Conservation (phyloP, 2,329 filamentous ascomycete genomes). For the Aspergillus latus region DNA sequence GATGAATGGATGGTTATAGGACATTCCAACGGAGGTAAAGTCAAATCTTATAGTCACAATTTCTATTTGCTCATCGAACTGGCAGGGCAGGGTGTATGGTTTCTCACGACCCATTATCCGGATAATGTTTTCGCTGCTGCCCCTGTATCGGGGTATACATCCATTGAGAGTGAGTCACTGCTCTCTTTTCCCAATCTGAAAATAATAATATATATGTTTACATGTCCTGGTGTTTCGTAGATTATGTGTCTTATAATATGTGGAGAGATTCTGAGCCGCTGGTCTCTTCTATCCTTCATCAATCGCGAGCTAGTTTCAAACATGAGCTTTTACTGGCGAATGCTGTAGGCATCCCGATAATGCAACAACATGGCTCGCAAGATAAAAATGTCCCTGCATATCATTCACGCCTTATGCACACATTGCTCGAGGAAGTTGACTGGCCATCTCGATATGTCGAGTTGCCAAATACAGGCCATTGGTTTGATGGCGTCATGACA, state of each 20-base stretch:
- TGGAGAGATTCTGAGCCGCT: constrained; percentile 57
- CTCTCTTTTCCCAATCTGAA: background rate
- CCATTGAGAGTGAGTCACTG: constrained; percentile 48
- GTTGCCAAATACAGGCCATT: constrained; percentile 51
- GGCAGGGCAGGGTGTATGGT: constrained; percentile 58
- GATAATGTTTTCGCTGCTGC: constrained; percentile 58
- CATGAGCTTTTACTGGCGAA: constrained; percentile 58
- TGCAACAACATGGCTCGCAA: constrained; percentile 57
- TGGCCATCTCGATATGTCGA: constrained; percentile 51
- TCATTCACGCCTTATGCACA: constrained; percentile 56
- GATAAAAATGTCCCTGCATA: constrained; percentile 62
- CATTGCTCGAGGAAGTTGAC: constrained; percentile 47
- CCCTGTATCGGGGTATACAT: constrained; percentile 59
- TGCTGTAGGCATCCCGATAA: constrained; percentile 51
- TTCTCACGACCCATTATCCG: constrained; percentile 55
- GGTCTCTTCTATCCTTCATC: constrained; percentile 49
- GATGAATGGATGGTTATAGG: constrained; percentile 55
- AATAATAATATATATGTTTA: no score
- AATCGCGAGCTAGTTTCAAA: constrained; percentile 53
- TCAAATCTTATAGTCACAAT: background rate
- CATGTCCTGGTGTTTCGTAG: constrained; percentile 25
- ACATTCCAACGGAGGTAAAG: constrained; percentile 58
- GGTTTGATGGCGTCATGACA: constrained; percentile 57
- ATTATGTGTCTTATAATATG: constrained; percentile 58
- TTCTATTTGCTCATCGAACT: background rate